Base-by-base conservation (phyloP, 768 basidiomycete species). In the Termitomyces sp. region DNA sequence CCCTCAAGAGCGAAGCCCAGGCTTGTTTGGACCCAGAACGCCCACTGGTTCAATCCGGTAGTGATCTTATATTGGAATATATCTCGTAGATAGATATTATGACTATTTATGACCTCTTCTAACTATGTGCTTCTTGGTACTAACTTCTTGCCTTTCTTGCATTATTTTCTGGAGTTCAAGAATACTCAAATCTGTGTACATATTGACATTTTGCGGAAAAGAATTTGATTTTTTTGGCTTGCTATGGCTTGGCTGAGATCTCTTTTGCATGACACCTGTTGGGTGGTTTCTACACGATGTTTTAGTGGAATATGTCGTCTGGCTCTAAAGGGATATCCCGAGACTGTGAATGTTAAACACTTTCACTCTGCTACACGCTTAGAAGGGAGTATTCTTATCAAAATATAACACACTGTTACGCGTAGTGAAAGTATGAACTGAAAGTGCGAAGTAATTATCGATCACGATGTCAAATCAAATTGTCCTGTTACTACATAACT, bases 11-110 rank as follows among this genome's bases (percentile, higher is more conserved):
- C 53, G 59, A 9, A 84, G 80, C 56, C 85, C 84, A 44, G 89
- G 90, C 31, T 70, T 93, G 59, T 93, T 92, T 66, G 91, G 91
- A 33, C 89, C 90, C 42, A 77, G 87, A 41, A 84, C 87, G n/a
- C 86, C 85, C 12, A 73, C 78, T 53, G 71, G 71, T 53, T 71
- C 72, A 8, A 34, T 65, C 20, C 56, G 24, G 10, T 15, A 46
- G 29, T 55, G 10, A 31, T 48, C 8, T 55, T 24, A 45, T 15
- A 34, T 37, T n/a, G 24, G 18, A 28, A 24, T 55, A 4, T 16
- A 36, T 44, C 24, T 18, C 16, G 36, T 36, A n/a, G 24, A 46
- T 45, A 22, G 16, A 46, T 36, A n/a, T 55, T 0, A 47, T n/a
- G 34, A 55, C 45, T 28, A 45, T 26, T 37, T 37, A 37, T n/a